Evolutionary conservation across 306 rosid species (phyloP).

Genomic region (Luffa aegyptiaca): DNA sequence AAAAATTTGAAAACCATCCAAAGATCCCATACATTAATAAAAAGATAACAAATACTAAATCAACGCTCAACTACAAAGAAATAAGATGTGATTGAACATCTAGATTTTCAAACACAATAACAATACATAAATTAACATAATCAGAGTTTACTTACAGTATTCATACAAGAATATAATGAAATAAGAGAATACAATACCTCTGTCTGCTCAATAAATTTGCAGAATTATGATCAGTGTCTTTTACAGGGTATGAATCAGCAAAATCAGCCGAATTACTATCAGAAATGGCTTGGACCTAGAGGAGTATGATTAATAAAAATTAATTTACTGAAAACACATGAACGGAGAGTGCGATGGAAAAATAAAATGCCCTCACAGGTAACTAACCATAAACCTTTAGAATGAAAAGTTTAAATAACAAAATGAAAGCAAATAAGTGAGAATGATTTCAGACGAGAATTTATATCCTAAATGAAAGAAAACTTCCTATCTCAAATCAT

Average conservation of each 20-base stretch:
- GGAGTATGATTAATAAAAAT: background rate
- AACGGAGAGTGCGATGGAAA: background rate
- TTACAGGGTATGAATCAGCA: slow-evolving; percentile 27
- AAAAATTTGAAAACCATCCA: slow-evolving; percentile 18
- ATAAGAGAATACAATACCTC: slow-evolving; percentile 46
- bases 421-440: background rate
- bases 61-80: background rate
- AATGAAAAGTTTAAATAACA: background rate
- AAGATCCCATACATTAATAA: slow-evolving; percentile 16
- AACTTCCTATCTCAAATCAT: background rate
- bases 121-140: background rate
- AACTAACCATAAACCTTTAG: background rate
- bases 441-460: background rate
- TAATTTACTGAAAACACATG: background rate
- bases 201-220: slow-evolving; percentile 38
- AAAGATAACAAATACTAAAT: slow-evolving; percentile 6
- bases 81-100: background rate
- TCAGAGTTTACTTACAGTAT: background rate
- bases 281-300: slow-evolving; percentile 58
- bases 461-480: background rate
- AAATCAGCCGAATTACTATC: slow-evolving; percentile 44
- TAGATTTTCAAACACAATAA: background rate
- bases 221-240: slow-evolving; percentile 48
- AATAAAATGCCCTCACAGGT: background rate
- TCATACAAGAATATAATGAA: background rate